Base-by-base conservation (phyloP, 768 basidiomycete genomes). In the Suillus luteus region DNA sequence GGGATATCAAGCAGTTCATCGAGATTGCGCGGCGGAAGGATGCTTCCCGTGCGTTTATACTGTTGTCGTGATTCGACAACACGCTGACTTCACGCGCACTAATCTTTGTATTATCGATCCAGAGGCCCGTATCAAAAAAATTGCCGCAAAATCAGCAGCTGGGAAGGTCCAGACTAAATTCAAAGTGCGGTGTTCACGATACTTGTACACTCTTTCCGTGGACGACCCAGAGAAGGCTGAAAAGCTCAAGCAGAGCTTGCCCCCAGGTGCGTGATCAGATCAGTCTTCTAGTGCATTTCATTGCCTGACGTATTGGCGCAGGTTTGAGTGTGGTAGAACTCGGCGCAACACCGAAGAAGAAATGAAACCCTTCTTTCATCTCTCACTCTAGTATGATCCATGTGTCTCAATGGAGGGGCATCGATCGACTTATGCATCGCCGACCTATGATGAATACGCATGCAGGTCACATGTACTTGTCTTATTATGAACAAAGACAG, bases 71-170 rank as follows among this genome's bases (percentile, higher is more conserved):
- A 12, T 22, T 22, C 33, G 40, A 64, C 22, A 33, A 24, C n/a
- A 58, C 3, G 22, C 24, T 58, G 57, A 58, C 24, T 58, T 41
- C 10, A 55, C 19, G 11, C 17, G 60, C 58, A 64, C 51, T 61
- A 46, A 64, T 60, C 43, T 55, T 54, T 44, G n/a, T 27, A 9
- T 51, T 37, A 43, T 54, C 59, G 38, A 37, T 55, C 35, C 78
- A 98, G 96, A 94, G 85, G 95, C 93, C 65, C 93, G 95, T 80
- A 97, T 99, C 87, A 99, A 98, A 85, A 97, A 96, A 84, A 90
- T 90, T 66, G 83, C 86, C 64, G 81, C 91, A 44, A 86, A 84
- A 77, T 78, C 82, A 37, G 76, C 87, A 40, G 84, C 85, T 58
- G 90, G 86, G 71, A 93, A 93, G 82, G 82, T 83, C 41, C 84